phyloP scores from a whole-genome alignment of 2,329 filamentous ascomycete species.

The Aspergillus melleus region DNA sequence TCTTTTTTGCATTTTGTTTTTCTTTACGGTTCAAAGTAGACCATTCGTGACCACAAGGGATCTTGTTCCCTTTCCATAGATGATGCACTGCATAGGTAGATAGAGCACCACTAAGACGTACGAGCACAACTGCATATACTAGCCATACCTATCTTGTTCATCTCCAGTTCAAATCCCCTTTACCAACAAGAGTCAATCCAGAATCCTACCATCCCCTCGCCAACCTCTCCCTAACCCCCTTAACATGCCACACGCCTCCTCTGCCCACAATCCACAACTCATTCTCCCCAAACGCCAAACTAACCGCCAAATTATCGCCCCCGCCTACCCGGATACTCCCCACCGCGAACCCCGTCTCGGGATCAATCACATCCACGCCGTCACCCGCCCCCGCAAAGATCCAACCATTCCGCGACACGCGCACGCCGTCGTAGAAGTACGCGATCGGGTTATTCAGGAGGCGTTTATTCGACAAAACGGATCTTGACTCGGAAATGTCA shows the following conservation, averaged over 20 bases:
- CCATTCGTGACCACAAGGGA: no score
- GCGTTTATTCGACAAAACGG: constrained; percentile 7
- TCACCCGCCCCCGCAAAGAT: constrained; percentile 13
- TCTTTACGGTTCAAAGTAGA: no score
- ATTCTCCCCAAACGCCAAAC: constrained; percentile 9
- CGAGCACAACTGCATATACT: no score
- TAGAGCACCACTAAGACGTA: no score
- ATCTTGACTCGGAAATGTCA: constrained; percentile 1
- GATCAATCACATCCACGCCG: constrained; percentile 16
- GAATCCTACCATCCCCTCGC: constrained; percentile 9
- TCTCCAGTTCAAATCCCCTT: no score
- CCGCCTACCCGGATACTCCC: constrained; percentile 14
- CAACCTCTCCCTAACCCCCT: constrained; percentile 6
- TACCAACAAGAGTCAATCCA: no score
- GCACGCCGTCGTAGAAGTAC: constrained; percentile 14
- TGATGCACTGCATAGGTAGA: no score
- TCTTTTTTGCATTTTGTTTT: no score
- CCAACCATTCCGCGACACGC: constrained; percentile 11
- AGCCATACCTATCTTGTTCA: no score
- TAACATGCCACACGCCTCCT: constrained; percentile 16
- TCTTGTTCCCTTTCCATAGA: no score
- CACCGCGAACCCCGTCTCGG: constrained; percentile 7
- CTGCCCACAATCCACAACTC: constrained; percentile 16
- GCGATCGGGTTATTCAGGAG: constrained; percentile 10
- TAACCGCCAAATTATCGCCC: constrained; percentile 13